Evolutionary conservation across 192 early-diverging fungal species (phyloP).

Genomic region (Piromyces finnis): DNA sequence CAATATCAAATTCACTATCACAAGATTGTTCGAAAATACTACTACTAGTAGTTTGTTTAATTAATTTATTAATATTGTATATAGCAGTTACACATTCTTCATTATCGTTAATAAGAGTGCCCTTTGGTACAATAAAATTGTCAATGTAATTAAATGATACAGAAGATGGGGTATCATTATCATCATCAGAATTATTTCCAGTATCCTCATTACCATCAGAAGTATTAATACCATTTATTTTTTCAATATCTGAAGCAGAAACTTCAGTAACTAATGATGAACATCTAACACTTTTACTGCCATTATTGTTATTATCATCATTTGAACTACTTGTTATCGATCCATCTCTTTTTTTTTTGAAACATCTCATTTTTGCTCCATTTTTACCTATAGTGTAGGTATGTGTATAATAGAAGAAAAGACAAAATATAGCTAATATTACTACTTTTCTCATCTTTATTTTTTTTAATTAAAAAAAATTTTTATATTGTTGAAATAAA

Average conservation of each 20-base stretch:
- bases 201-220: too few relatives aligned
- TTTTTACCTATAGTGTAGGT: neutral
- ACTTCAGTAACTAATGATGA: neutral
- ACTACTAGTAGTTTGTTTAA: neutral
- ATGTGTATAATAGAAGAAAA: neutral
- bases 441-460: neutral
- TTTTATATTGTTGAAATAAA: too few relatives aligned
- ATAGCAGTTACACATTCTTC: neutral
- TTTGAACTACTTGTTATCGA: neutral
- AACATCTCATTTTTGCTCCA: neutral
- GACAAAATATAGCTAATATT: neutral
- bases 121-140: neutral
- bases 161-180: neutral
- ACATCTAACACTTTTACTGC: neutral
- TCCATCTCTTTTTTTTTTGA: neutral
- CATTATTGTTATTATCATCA: neutral
- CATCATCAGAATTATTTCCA: neutral
- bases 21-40: neutral
- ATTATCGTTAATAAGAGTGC: neutral
- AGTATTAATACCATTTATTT: too few relatives aligned
- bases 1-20: neutral
- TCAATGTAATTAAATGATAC: neutral
- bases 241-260: neutral
- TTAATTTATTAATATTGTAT: neutral
- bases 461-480: too few relatives aligned